phyloP scores from a whole-genome alignment of 2,329 filamentous ascomycete species.

The Fonsecaea pugnacius region DNA sequence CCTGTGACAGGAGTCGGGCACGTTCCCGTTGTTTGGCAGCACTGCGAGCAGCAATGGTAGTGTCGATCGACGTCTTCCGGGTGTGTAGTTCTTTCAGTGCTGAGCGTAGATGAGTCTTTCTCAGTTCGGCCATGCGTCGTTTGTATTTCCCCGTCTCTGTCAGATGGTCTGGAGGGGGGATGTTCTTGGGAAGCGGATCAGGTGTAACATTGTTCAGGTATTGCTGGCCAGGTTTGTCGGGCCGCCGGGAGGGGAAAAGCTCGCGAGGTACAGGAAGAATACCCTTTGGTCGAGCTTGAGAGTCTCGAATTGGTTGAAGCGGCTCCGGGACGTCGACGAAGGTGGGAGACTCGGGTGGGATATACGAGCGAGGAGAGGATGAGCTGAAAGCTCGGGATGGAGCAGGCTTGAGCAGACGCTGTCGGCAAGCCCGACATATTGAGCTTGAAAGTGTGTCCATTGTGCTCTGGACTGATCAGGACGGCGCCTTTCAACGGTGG shows the following conservation, averaged over 20 bases:
- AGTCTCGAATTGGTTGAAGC: slow-evolving; percentile 44
- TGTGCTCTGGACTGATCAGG: not conserved
- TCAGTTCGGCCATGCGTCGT: slow-evolving; percentile 69
- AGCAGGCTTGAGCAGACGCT: slow-evolving; percentile 30
- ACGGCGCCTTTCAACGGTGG: not conserved
- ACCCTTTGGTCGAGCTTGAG: slow-evolving; percentile 63
- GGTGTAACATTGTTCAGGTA: slow-evolving; percentile 65
- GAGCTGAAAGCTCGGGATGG: slow-evolving; percentile 52
- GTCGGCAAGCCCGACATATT: slow-evolving; percentile 35
- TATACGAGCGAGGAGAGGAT: slow-evolving; percentile 48
- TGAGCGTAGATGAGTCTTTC: slow-evolving; percentile 72
- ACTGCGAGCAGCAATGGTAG: slow-evolving; percentile 48
- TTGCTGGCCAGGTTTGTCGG: slow-evolving; percentile 59
- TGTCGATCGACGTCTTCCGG: slow-evolving; percentile 61
- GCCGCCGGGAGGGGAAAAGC: slow-evolving; percentile 68
- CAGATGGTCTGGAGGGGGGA: slow-evolving; percentile 42
- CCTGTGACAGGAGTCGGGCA: slow-evolving; percentile 61
- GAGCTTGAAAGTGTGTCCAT: slow-evolving; percentile 22
- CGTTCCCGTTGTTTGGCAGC: slow-evolving; percentile 56
- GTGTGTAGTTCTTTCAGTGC: slow-evolving; percentile 72
- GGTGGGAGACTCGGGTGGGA: slow-evolving; percentile 83
- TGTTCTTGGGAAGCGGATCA: slow-evolving; percentile 47
- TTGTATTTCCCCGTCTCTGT: slow-evolving; percentile 62
- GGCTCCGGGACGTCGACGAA: slow-evolving; percentile 84
- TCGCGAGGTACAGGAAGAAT: slow-evolving; percentile 81